These are phyloP conservation scores for Acacia crassicarpa DNA, from an alignment of 306 rosid genomes.

Conservation along the genomic window DNA sequence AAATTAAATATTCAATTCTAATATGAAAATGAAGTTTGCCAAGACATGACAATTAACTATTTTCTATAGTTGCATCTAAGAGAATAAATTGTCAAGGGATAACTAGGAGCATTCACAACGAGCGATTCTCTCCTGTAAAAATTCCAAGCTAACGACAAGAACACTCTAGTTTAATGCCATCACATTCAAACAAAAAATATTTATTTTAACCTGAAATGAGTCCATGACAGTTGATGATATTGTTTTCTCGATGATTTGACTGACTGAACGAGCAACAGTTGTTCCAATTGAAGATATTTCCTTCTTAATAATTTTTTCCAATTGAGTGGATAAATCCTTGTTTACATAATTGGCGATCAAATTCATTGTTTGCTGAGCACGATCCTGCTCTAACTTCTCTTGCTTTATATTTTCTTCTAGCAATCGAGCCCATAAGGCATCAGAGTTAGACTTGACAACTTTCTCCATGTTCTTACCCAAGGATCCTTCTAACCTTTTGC, in stretches of 20 bases:
- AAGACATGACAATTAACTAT: slow-evolving; percentile 3
- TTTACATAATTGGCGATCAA: slow-evolving; percentile 55
- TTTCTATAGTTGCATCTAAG: background rate
- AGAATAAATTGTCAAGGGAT: background rate
- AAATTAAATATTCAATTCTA: slow-evolving; percentile 16
- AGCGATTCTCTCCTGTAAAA: slow-evolving; percentile 13
- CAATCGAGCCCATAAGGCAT: slow-evolving; percentile 66
- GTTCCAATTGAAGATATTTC: slow-evolving; percentile 65
- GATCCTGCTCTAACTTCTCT: slow-evolving; percentile 64
- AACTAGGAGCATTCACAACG: slow-evolving; percentile 12
- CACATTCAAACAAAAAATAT: slow-evolving; percentile 24
- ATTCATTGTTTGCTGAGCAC: slow-evolving; percentile 55
- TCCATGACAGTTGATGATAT: slow-evolving; percentile 50
- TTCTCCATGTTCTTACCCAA: slow-evolving; percentile 63
- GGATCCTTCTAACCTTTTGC: slow-evolving; percentile 67
- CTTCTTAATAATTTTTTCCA: slow-evolving; percentile 68
- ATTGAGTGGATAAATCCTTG: slow-evolving; percentile 55
- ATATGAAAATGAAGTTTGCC: slow-evolving; percentile 15
- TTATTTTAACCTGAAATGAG: slow-evolving; percentile 60
- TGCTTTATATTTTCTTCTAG: slow-evolving; percentile 71
- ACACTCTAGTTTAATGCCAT: slow-evolving; percentile 20
- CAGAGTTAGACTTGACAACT: slow-evolving; percentile 57
- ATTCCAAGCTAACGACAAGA: background rate
- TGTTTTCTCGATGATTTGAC: slow-evolving; percentile 58
- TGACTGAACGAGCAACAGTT: slow-evolving; percentile 50